Evolutionary conservation across 257 asterid species (phyloP), one percentile per base, ranked within the genome.

Genomic region (Solanum corneliomulleri): DNA sequence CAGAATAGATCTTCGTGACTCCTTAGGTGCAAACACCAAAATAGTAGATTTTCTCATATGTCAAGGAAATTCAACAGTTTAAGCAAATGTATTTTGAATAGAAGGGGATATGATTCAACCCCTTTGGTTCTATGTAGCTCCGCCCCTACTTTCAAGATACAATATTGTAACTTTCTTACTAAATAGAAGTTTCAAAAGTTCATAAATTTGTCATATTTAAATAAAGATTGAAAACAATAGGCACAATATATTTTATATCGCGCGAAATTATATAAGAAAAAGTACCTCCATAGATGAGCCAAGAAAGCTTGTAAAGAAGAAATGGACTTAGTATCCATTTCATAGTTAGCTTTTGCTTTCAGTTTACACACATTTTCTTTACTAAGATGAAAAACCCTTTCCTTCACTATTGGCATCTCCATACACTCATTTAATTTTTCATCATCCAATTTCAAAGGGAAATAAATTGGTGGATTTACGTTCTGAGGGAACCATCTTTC

Each of bases 371-470:
- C 60, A 29, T 7, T 80, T 80, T 80, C 68, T 80, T 80, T 80
- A 29, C 91, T 84, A 31, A 93, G 88, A n/a, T 80, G 89, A 72
- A 92, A 90, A n/a, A 92, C 62, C 62, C 91, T 89, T 56, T 89
- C 91, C 3, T 86, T 39, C 1, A 87, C 86, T 20, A 86, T 80
- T 12, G 88, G 84, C 25, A 33, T 58, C 70, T 39, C 20, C 20
- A 25, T 15, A 9, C n/a, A 49, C 3, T 13, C 60, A 3, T 47
- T 42, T 16, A 16, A 29, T 6, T n/a, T n/a, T 45, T 86, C 60
- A 27, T 88, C 90, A 52, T 88, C 58, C 23, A 84, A 74, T 7
- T 90, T 88, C 13, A 90, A 68, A 13, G 81, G 88, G 18, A 91
- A 62, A 13, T 45, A 87, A 42, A 49, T 56, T 14, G 83, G 74